These are phyloP conservation scores for Scutellaria galericulata DNA, from an alignment of 257 asterid genomes.

Conservation along the genomic window DNA sequence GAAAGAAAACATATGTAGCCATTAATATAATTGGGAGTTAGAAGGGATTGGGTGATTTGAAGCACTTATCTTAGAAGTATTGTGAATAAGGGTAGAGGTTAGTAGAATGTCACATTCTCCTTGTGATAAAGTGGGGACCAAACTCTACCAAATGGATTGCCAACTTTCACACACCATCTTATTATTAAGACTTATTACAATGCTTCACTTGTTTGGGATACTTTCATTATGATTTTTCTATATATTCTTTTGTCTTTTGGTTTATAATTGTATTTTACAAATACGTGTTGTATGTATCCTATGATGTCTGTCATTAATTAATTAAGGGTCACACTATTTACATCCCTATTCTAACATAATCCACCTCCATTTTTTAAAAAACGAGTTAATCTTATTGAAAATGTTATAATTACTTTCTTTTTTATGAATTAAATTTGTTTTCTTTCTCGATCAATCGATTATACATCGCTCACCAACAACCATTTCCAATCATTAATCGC, in stretches of 20 bases:
- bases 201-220: not conserved
- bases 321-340: too few relatives aligned
- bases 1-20: not conserved
- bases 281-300: too few relatives aligned
- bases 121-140: slow-evolving; percentile 51
- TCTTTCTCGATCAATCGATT: too few relatives aligned
- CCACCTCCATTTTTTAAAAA: too few relatives aligned
- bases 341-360: too few relatives aligned
- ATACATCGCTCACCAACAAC: too few relatives aligned
- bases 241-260: not conserved
- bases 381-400: too few relatives aligned
- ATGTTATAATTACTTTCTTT: too few relatives aligned
- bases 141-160: slow-evolving; percentile 30
- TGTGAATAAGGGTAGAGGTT: slow-evolving; percentile 40
- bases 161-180: slow-evolving; percentile 25
- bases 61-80: slow-evolving; percentile 32
- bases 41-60: slow-evolving; percentile 19
- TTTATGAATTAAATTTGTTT: too few relatives aligned
- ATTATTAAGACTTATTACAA: not conserved
- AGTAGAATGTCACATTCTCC: slow-evolving; percentile 48
- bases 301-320: too few relatives aligned
- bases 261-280: not conserved
- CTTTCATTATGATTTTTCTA: not conserved
- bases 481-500: too few relatives aligned
- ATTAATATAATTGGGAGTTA: slow-evolving; percentile 14